A percentile compares a stretch with the other conserved stretches of the same genome.
Evolutionary conservation across 2,329 filamentous ascomycete species (phyloP).

Genomic region (Cladorrhinum sp.): DNA sequence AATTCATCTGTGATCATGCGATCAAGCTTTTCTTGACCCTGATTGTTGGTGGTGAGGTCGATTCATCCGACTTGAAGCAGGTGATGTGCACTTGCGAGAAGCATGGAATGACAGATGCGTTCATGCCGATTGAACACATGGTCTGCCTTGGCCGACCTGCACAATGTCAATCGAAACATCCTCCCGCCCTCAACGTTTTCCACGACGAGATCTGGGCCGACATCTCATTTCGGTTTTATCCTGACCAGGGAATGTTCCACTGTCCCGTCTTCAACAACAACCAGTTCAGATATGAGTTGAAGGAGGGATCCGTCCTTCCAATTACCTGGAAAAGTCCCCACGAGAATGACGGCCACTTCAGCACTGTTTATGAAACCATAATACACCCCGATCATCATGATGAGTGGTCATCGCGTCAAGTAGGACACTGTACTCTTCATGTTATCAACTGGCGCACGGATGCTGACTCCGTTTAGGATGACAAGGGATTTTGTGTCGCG

Average conservation of each 20-base stretch:
- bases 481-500: background rate
- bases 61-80: background rate
- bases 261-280: background rate
- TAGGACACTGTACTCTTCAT: background rate
- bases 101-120: background rate
- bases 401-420: background rate
- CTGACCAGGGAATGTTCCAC: background rate
- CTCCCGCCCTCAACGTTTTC: background rate
- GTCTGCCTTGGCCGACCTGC: background rate
- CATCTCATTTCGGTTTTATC: background rate
- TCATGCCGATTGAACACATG: background rate
- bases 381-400: background rate
- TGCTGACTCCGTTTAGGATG: too few species aligned
- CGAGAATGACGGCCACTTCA: conserved; percentile 2
- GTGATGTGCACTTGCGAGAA: background rate
- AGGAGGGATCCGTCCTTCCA: background rate
- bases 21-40: background rate
- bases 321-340: background rate
- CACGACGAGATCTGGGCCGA: background rate
- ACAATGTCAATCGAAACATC: background rate
- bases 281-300: background rate
- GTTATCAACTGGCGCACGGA: too few species aligned
- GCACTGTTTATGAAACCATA: background rate
- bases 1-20: background rate
- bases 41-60: background rate